Percentiles rank a stretch among this genome's conserved stretches.
phyloP scores from a whole-genome alignment of 768 basidiomycete species.

The Termitomyces eurrhizus region DNA sequence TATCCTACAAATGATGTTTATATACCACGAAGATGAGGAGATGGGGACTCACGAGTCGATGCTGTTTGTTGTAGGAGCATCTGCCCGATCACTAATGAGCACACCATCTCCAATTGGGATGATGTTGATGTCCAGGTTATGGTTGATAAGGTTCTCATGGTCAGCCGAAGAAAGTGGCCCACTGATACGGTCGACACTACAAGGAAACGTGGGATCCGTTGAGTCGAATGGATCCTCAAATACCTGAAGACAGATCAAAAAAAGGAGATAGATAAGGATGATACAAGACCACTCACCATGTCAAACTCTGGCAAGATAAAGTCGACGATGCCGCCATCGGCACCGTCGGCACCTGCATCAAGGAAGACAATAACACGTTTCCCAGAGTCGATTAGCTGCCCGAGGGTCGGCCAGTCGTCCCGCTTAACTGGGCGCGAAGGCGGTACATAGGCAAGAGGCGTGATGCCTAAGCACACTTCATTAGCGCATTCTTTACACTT shows the following conservation, averaged over 20 bases:
- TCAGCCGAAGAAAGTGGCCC: slow-evolving; percentile 6
- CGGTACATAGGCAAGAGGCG: slow-evolving; percentile 49
- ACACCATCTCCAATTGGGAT: slow-evolving; percentile 22
- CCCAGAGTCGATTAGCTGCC: slow-evolving; percentile 51
- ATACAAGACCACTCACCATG: neutral
- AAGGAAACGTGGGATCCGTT: slow-evolving; percentile 4
- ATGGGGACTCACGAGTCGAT: slow-evolving; percentile 29
- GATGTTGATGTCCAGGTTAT: slow-evolving; percentile 47
- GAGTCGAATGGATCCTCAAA: slow-evolving; percentile 8
- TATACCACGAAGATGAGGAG: neutral
- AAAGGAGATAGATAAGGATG: neutral
- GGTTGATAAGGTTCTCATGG: slow-evolving; percentile 42
- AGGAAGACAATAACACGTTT: slow-evolving; percentile 36
- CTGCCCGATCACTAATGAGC: slow-evolving; percentile 33
- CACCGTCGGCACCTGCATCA: slow-evolving; percentile 12
- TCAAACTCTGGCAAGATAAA: slow-evolving; percentile 13
- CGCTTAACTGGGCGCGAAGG: slow-evolving; percentile 37
- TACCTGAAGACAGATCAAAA: neutral
- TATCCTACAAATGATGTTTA: slow-evolving; percentile 24
- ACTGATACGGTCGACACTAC: slow-evolving; percentile 4
- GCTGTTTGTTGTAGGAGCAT: slow-evolving; percentile 35
- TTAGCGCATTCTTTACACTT: neutral
- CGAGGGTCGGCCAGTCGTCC: slow-evolving; percentile 61
- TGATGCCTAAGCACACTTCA: slow-evolving; percentile 27
- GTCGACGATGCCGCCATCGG: slow-evolving; percentile 5